Evolutionary conservation across 2,329 filamentous ascomycete genomes (phyloP).

Genomic region (Penicillium concentricum): DNA sequence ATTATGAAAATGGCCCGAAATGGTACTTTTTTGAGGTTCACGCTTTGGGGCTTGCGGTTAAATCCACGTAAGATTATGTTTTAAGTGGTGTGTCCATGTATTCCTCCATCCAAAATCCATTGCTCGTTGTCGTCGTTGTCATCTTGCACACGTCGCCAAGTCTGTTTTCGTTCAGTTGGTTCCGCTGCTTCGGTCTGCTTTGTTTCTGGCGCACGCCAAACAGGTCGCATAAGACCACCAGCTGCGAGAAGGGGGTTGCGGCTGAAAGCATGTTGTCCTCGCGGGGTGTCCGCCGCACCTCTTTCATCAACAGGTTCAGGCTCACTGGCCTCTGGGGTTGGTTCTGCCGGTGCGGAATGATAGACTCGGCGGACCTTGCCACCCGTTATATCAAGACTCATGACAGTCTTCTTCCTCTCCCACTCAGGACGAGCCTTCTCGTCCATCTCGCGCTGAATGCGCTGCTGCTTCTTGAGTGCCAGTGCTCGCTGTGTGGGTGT

Average conservation of each 20-base stretch:
- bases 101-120: slow-evolving; percentile 48
- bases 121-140: slow-evolving; percentile 50
- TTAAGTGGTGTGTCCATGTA: slow-evolving; percentile 35
- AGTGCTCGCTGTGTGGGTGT: slow-evolving; percentile 76
- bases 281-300: slow-evolving; percentile 14
- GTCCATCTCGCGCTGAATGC: slow-evolving; percentile 77
- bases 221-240: slow-evolving; percentile 45
- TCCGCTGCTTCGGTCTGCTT: slow-evolving; percentile 22
- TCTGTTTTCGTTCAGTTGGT: slow-evolving; percentile 38
- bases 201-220: slow-evolving; percentile 43
- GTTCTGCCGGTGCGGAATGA: slow-evolving; percentile 35
- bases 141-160: slow-evolving; percentile 49
- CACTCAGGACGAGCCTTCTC: slow-evolving; percentile 83
- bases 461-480: slow-evolving; percentile 83
- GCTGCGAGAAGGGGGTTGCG: slow-evolving; percentile 45
- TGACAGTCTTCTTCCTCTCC: slow-evolving; percentile 80
- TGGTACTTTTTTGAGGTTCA: background rate
- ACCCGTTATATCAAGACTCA: slow-evolving; percentile 78
- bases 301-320: slow-evolving; percentile 12
- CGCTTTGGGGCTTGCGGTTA: background rate
- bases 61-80: background rate
- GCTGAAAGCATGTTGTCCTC: slow-evolving; percentile 40
- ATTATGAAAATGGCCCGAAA: background rate
- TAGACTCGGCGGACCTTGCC: slow-evolving; percentile 67
- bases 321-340: slow-evolving; percentile 19